phyloP scores from a whole-genome alignment of 2,329 filamentous ascomycete genomes.

The Aspergillus neotritici region DNA sequence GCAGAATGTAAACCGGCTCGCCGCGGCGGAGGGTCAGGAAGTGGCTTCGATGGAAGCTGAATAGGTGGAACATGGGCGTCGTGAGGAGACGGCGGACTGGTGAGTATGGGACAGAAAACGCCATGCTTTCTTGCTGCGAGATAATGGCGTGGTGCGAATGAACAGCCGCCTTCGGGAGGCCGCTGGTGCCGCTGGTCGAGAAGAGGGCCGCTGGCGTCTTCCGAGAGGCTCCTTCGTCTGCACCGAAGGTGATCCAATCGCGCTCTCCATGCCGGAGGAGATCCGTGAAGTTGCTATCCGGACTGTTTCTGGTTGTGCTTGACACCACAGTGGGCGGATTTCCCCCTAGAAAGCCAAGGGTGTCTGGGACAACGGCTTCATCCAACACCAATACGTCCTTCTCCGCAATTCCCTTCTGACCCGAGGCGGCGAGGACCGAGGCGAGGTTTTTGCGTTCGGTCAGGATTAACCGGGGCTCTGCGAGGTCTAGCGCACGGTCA shows the following conservation, averaged over 20 bases:
- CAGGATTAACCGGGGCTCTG: conserved; percentile 38
- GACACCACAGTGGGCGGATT: too few relatives aligned
- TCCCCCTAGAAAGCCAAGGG: neutral
- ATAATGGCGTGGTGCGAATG: conserved; percentile 51
- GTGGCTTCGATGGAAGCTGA: conserved; percentile 37
- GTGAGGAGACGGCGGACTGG: conserved; percentile 38
- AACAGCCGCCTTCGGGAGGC: conserved; percentile 53
- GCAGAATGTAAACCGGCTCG: conserved; percentile 38
- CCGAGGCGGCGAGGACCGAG: conserved; percentile 21
- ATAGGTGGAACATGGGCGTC: conserved; percentile 47
- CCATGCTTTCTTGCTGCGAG: conserved; percentile 40
- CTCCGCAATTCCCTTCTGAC: conserved; percentile 1
- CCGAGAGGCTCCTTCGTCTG: conserved; percentile 32
- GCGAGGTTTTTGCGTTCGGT: conserved; percentile 26
- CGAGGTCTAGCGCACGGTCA: conserved; percentile 36
- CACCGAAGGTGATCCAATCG: conserved; percentile 40
- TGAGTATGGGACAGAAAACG: conserved; percentile 28
- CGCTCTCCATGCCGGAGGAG: conserved; percentile 27
- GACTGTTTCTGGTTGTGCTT: too few relatives aligned
- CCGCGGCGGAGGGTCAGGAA: conserved; percentile 38
- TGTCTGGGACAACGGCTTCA: neutral
- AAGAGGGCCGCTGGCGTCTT: conserved; percentile 42
- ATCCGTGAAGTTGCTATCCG: neutral
- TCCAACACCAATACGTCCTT: conserved; percentile 21
- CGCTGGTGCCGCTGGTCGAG: conserved; percentile 52